Percentiles rank a stretch among this genome's conserved stretches.
phyloP scores from a whole-genome alignment of 192 early-diverging fungal species.

The Coemansia sp. region DNA sequence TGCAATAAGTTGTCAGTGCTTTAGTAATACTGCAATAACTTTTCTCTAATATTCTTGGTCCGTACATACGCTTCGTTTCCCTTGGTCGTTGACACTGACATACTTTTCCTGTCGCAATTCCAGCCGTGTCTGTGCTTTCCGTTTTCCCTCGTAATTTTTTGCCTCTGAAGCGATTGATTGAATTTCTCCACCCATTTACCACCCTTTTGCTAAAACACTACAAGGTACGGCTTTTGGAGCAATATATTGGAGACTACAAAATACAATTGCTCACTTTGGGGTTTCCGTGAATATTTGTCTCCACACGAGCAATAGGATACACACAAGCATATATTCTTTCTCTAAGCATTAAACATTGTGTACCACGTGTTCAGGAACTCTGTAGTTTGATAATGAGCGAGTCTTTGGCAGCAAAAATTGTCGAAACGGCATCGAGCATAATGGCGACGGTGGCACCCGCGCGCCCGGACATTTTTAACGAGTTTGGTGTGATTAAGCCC shows the following conservation, averaged over 20 bases:
- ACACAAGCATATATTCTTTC: no score
- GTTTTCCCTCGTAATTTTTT: background rate
- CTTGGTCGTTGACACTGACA: background rate
- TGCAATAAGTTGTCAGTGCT: background rate
- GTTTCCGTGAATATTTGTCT: no score
- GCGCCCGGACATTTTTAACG: constrained; percentile 40
- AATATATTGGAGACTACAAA: no score
- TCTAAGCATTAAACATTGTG: no score
- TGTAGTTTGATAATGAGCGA: constrained; percentile 33
- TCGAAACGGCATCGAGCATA: constrained; percentile 35
- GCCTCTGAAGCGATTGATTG: background rate
- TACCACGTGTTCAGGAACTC: no score
- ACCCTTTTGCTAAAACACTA: background rate
- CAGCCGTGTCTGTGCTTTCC: background rate
- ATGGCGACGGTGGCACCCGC: constrained; percentile 25
- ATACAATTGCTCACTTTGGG: no score
- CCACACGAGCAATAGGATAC: no score
- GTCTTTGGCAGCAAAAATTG: constrained; percentile 26
- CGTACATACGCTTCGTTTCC: background rate
- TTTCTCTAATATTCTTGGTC: background rate
- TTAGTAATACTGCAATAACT: constrained; percentile 7
- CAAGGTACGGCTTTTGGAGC: background rate
- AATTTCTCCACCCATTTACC: background rate
- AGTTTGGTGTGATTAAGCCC: constrained; percentile 49
- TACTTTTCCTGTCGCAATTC: background rate